These are phyloP conservation scores for Pharnaceum exiguum DNA, from an alignment of 148 eudicot genomes.

Conservation along the genomic window DNA sequence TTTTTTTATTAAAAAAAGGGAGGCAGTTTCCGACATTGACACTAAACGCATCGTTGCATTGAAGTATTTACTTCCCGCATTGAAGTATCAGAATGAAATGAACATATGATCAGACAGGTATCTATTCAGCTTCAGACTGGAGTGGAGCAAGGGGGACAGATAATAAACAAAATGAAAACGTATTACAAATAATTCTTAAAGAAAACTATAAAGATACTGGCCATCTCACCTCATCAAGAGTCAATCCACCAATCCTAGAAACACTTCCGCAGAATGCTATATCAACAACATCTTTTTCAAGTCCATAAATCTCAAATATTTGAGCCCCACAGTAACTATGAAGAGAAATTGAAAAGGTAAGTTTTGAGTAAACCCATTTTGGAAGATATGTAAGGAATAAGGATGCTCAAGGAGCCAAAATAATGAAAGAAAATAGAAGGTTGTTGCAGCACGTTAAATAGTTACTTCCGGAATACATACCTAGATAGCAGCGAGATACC, in stretches of 20 bases:
- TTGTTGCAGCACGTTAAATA: background rate
- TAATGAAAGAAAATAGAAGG: no score
- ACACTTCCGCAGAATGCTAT: conserved; percentile 85
- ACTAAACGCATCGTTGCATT: no score
- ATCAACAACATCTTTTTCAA: conserved; percentile 87
- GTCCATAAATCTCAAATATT: conserved; percentile 94
- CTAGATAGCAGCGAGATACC: conserved; percentile 98
- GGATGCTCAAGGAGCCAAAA: conserved; percentile 1
- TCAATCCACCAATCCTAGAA: conserved; percentile 87
- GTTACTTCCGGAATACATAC: conserved; percentile 34
- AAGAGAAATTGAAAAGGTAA: conserved; percentile 7
- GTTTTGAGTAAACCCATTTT: background rate
- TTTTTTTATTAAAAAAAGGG: no score
- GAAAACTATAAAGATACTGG: background rate
- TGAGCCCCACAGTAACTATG: conserved; percentile 97
- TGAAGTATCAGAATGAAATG: no score
- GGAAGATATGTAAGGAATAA: background rate
- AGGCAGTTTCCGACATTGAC: no score
- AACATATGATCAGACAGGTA: no score
- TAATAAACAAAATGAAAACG: no score
- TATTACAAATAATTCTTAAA: no score
- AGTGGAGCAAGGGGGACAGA: no score
- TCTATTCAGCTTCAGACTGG: no score
- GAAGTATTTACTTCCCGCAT: no score
- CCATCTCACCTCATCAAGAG: conserved; percentile 83